Base-by-base conservation (phyloP, 495 filamentous ascomycete species). In the Haplographium delicatum region DNA sequence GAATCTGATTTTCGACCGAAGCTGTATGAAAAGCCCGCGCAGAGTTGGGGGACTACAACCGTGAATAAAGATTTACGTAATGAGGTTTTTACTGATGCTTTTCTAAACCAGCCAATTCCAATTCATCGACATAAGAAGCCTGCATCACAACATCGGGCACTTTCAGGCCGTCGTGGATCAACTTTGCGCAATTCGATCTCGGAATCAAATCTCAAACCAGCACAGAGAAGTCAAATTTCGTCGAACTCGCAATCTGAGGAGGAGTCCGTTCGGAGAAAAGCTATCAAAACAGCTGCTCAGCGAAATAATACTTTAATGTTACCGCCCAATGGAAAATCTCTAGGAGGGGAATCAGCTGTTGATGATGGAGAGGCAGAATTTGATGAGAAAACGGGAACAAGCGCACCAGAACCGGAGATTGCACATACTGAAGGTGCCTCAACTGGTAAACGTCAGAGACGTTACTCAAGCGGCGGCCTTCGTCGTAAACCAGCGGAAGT, bases 1-100 rank as follows among this genome's bases (percentile, higher is more conserved):
- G 10, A 20, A 15, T 31, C 19, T 26, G 44, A 45, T 38, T 10
- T 26, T 18, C 68, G 74, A 5, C 74, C 74, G 9, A 62, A 51
- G 15, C 49, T 76, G 30, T 66, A 68, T n/a, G 69, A 74, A 9
- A 71, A 72, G 13, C 72, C 73, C 55, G 71, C 74, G n/a, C 77
- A 81, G 48, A 91, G 87, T 64, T 96, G 89, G 94, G 93, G 93
- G 10, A 88, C 89, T n/a, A 98, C 93, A 2, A 91, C 82, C 16
- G 86, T 97, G 18, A 98, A 98, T 61, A 84, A 82, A 48, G 82
- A 82, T 52, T 69, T 98, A 16, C 82, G 90, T 39, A 90, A 95
- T 59, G 86, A 96, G 62, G 91, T 98, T 16, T 82, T 98, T 46
- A 83, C 90, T 47, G 93, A 97, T 62, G 93, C 95, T 0, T 98